Percentiles rank a stretch among this genome's conserved stretches.
Conservation (phyloP, 441 rosid species). For the Monsonia emarginata region DNA sequence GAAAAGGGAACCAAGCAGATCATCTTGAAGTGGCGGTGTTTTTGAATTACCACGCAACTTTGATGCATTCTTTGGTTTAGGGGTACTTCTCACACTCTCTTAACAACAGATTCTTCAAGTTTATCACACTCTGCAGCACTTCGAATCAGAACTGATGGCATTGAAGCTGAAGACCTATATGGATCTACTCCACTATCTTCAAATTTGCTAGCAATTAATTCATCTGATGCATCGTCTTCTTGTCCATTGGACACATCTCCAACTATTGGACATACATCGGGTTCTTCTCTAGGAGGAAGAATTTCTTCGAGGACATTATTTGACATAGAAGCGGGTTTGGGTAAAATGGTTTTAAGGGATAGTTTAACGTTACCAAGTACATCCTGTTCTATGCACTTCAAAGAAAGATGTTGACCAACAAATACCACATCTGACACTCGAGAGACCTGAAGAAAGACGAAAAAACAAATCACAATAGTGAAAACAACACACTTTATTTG, state of each 20-base stretch:
- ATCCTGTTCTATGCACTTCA: conserved; percentile 86
- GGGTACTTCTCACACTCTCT: conserved; percentile 24
- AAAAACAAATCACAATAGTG: not conserved
- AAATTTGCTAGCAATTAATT: conserved; percentile 16
- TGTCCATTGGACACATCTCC: conserved; percentile 26
- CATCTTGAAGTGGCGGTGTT: conserved; percentile 16
- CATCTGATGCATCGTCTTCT: conserved; percentile 24
- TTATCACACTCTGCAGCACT: conserved; percentile 83
- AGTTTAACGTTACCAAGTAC: conserved; percentile 88
- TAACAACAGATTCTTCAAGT: conserved; percentile 41
- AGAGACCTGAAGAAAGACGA: conserved; percentile 46
- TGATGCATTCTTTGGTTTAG: conserved; percentile 21
- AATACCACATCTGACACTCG: conserved; percentile 69
- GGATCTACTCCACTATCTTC: too few relatives aligned
- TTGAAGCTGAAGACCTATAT: conserved; percentile 30
- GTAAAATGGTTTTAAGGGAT: conserved; percentile 61
- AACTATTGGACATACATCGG: conserved; percentile 38
- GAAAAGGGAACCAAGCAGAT: conserved; percentile 16
- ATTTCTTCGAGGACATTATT: conserved; percentile 25
- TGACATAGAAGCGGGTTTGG: conserved; percentile 25
- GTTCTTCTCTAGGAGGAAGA: conserved; percentile 27
- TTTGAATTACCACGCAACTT: conserved; percentile 25
- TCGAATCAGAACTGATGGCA: conserved; percentile 61
- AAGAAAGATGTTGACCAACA: conserved; percentile 64
- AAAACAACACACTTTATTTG: not conserved